These are phyloP conservation scores for Verticillium nonalfalfae DNA, from an alignment of 2,329 filamentous ascomycete genomes.

Conservation along the genomic window DNA sequence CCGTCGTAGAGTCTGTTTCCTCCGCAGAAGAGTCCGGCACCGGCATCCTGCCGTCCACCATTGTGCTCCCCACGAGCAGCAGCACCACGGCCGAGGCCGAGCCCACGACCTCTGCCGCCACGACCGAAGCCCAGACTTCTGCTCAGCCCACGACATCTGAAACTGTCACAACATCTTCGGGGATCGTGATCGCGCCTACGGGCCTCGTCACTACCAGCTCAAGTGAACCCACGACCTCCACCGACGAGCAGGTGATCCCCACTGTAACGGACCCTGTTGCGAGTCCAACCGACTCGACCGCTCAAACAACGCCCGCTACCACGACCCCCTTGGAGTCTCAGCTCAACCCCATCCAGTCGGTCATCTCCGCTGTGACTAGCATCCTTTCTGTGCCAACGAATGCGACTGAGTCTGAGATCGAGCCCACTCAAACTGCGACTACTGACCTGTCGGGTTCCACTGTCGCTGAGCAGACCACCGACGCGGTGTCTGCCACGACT, in stretches of 20 bases:
- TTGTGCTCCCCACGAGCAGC: constrained; percentile 11
- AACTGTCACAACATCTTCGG: constrained; percentile 10
- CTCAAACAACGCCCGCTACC: constrained; percentile 5
- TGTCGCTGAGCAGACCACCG: neutral
- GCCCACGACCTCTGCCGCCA: constrained; percentile 1
- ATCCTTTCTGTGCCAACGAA: neutral
- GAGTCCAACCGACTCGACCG: constrained; percentile 4
- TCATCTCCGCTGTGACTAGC: neutral
- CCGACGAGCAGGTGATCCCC: neutral
- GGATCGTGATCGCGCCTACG: constrained; percentile 22
- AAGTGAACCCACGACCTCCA: constrained; percentile 5
- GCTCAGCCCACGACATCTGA: neutral
- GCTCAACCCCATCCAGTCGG: constrained; percentile 4
- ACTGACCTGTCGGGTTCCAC: constrained; percentile 8
- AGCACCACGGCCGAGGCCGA: constrained; percentile 9
- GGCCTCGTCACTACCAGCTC: constrained; percentile 19
- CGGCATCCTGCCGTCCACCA: constrained; percentile 7
- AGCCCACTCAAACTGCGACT: neutral
- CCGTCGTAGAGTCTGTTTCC: constrained; percentile 1
- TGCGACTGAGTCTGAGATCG: neutral
- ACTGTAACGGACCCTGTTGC: constrained; percentile 6
- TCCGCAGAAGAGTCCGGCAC: constrained; percentile 2
- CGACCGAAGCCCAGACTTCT: constrained; percentile 1
- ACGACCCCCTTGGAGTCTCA: neutral
- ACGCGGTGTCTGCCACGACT: neutral